Base-by-base conservation (phyloP, 129 eudicot genomes). In the Arctium lappa region DNA sequence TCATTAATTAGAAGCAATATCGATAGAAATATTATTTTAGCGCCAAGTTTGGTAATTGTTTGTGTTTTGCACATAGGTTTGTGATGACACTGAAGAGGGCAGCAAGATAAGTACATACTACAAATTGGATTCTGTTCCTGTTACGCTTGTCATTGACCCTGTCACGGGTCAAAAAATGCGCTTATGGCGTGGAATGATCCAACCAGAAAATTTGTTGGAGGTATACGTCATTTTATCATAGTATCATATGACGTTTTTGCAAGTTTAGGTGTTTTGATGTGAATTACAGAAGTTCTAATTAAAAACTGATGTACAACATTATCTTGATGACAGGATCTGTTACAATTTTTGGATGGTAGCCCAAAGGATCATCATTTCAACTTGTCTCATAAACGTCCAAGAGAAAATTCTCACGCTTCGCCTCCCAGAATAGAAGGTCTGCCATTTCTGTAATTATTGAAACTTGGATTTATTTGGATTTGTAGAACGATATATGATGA, bases 91-190 rank as follows among this genome's bases (percentile, higher is more conserved):
- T 22, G 97, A 91, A 79, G 98, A 95, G 86, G 98, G 97, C 32
- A 89, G 93, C 79, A 95, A 95, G 84, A 93, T 95, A 32, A 88
- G 86, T 76, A 95, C 97, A 38, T 95, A 95, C 78, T 95, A 95
- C 85, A 95, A 89, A 73, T 40, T 95, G 85, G 97, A 91, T 42
- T 83, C 94, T 65, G 72, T 83, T 80, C 98, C 98, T 8, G 91
- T 92, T 48, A 82, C 91, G 75, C 88, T 95, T 69, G 90, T 95
- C 78, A 86, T 95, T 88, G 98, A 95, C 83, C 97, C 98, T 6
- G 68, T 95, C 66, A 95, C 98, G 7, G 98, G 98, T 46, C 98
- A 95, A 84, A 95, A 95, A 79, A 92, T 95, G 96, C 97, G 92
- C 53, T 95, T 91, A 80, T 91, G 98, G 98, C 87, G 85, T 87